Base-by-base conservation (phyloP, 176 grass and related monocot species). In the Saccharum spontaneum region DNA sequence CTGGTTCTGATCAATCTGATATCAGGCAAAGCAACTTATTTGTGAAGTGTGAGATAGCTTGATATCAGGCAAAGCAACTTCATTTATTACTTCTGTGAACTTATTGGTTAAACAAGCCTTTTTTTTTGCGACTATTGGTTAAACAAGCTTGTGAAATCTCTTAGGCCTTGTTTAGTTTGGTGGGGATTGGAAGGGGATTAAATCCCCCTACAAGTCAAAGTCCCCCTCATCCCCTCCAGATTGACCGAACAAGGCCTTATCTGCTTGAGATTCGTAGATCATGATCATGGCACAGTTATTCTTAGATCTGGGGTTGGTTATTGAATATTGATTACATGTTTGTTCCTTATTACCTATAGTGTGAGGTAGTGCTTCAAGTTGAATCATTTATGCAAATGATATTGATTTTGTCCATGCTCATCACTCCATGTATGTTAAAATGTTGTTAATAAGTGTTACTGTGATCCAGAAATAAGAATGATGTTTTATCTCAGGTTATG, bases 401-500 rank as follows among this genome's bases (percentile, higher is more conserved):
- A 72, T 68, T 83, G 61, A 38, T 82, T 82, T 71, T 82, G 60
- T 78, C 41, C 17, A 34, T 78, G 40, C 41, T 71, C 34, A 61
- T 75, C 5, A 30, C 46, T 71, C 34, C 73, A 17, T 61, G 31
- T 63, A 48, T 81, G 9, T 61, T 78, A 24, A 66, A 24, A 34
- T 59, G 38, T 63, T 79, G 44, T 67, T 76, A 10, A 39, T 69
- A 44, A 71, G 39, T 82, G 33, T 67, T 57, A 44, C 23, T 86
- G 55, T 55, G 38, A 44, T 77, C 55, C 34, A 65, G 14, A 76
- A 83, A 83, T 69, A 49, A 68, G 5, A 69, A 74, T 67, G 43
- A 41, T 87, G 33, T 75, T 84, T 75, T 23, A 81, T 86, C 65
- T 86, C 85, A 97, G 94, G 87, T 84, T 78, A 82, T 97, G 94